Conservation (phyloP, 768 basidiomycete species). For the Sporobolomyces phaffii region DNA sequence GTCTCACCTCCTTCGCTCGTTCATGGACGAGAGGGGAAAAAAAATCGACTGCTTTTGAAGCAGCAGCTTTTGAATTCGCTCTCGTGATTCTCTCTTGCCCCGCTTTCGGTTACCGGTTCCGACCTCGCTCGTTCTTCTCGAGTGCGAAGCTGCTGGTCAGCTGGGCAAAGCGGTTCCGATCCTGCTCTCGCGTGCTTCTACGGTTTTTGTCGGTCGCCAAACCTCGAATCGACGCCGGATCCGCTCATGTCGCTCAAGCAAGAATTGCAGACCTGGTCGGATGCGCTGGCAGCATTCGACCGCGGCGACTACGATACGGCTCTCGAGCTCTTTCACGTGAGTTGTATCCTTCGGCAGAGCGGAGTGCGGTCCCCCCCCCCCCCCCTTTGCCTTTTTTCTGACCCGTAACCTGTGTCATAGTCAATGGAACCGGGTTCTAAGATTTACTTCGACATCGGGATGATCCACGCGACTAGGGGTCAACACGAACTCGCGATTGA, state of each 20-base stretch:
- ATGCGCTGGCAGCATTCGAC: constrained; percentile 83
- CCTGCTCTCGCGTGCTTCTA: background rate
- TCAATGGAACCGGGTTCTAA: constrained; percentile 78
- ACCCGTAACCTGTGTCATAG: constrained; percentile 46
- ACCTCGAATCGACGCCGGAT: too few species aligned
- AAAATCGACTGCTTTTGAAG: too few species aligned
- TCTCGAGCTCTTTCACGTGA: constrained; percentile 67
- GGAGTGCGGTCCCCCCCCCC: too few species aligned
- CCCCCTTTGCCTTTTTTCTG: background rate
- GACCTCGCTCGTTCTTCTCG: too few species aligned
- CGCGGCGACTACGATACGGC: constrained; percentile 70
- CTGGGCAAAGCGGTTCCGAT: background rate
- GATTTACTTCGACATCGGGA: constrained; percentile 84
- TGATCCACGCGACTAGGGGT: constrained; percentile 78
- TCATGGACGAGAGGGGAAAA: too few species aligned
- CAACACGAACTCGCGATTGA: constrained; percentile 51
- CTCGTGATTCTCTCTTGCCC: background rate
- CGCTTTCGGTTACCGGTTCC: background rate
- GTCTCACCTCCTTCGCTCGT: background rate
- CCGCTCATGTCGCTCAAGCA: constrained; percentile 34
- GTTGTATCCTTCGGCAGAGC: too few species aligned
- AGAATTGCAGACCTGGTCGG: constrained; percentile 76
- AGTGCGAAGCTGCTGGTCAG: background rate
- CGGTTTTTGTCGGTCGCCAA: too few species aligned
- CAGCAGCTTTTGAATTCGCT: too few species aligned